Evolutionary conservation across 805 yeast genomes (phyloP), one percentile per base, ranked within the genome.

Genomic region (Wickerhamiella kurtzmanii): DNA sequence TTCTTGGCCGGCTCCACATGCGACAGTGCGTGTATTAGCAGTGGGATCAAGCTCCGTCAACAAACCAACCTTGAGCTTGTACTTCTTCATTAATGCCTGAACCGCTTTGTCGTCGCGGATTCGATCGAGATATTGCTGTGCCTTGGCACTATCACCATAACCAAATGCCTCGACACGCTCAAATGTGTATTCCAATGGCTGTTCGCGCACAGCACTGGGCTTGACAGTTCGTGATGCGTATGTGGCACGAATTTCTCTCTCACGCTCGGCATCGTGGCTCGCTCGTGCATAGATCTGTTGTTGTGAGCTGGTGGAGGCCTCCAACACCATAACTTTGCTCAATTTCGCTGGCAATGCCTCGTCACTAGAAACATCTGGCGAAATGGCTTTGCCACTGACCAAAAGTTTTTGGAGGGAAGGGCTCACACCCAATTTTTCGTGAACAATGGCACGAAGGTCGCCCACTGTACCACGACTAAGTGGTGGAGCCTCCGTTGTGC

Each of bases 41-140:
- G 65, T 61, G 1, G 70, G 70, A 44, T 66, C 70, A 22, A 66
- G 57, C 45, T 66, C 70, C 1, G 67, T 56, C 28, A 66, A 50
- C 6, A 60, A 48, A 1, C 66, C 64, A 5, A 66, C 68, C 4
- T 53, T 48, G 57, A 61, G 63, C 43, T 61, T 57, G 54, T 67
- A 56, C 48, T 59, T 60, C 22, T 46, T 50, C 67, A 66, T 63
- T 28, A 67, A 53, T 2, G 63, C 64, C 20, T 55, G 58, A 16
- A 66, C 58, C 15, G 68, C 70, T 17, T 54, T 44, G 46, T 66
- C 70, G 42, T 59, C 59, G 17, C 55, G 46, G 8, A 66, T 53
- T 21, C 62, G 50, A 37, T 62, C 56, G 37, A 66, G 50, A 17
- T 60, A 47, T 9, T 48, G 56, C 43, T 51, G 44, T 0, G 69